Percentiles rank a stretch among this genome's conserved stretches.
These are phyloP conservation scores for Cercospora sesami DNA, from an alignment of 2,329 filamentous ascomycete genomes.

Conservation along the genomic window DNA sequence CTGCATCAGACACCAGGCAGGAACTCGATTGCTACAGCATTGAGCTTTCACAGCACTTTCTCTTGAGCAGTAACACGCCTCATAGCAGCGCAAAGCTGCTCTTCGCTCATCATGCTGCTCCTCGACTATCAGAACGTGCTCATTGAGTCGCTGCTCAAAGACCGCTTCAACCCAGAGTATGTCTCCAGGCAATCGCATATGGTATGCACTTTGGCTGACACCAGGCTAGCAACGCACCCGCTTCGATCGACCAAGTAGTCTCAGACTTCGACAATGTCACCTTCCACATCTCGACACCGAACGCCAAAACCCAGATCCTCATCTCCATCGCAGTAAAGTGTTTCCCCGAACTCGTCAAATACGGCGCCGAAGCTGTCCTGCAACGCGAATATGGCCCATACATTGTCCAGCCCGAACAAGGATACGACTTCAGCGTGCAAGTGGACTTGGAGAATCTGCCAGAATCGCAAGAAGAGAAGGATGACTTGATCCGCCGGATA, in stretches of 20 bases:
- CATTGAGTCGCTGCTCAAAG: conserved; percentile 92
- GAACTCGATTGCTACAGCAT: not conserved
- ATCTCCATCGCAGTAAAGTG: conserved; percentile 95
- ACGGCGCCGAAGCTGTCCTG: conserved; percentile 88
- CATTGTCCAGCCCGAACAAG: conserved; percentile 80
- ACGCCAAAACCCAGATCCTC: conserved; percentile 88
- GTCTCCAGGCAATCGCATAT: conserved; percentile 11
- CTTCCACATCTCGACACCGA: conserved; percentile 96
- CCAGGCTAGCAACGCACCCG: conserved; percentile 70
- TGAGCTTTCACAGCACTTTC: not conserved
- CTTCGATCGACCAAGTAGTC: conserved; percentile 94
- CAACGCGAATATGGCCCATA: conserved; percentile 93
- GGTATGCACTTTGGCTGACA: conserved; percentile 31
- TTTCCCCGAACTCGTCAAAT: conserved; percentile 86
- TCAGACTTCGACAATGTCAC: conserved; percentile 99
- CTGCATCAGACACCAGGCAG: conserved; percentile 4
- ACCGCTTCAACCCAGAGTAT: conserved; percentile 67
- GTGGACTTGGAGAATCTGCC: conserved; percentile 88
- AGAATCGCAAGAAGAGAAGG: conserved; percentile 76
- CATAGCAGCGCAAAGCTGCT: not conserved
- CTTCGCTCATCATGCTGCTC: conserved; percentile 66
- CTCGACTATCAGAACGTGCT: conserved; percentile 99
- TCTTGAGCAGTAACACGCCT: not conserved
- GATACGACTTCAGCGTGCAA: conserved; percentile 93
- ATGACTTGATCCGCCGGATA: conserved; percentile 83